Evolutionary conservation across 148 eudicot genomes (phyloP).

Genomic region (Suaeda aralocaspica): DNA sequence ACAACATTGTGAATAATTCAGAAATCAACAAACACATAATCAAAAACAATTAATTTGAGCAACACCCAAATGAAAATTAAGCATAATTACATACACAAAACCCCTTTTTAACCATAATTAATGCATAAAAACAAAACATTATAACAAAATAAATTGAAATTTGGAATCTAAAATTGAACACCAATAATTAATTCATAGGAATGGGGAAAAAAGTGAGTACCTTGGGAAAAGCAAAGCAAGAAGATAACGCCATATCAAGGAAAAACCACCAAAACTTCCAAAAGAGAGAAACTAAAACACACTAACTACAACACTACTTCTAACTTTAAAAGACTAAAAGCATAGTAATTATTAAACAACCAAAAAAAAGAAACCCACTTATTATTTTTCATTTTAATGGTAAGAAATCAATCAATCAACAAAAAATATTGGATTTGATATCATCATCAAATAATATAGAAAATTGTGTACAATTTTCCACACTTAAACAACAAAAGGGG

Average conservation of each 20-base stretch:
- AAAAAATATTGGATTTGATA: too few relatives aligned
- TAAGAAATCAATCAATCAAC: too few relatives aligned
- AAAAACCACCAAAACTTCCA: slow-evolving; percentile 9
- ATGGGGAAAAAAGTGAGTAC: slow-evolving; percentile 26
- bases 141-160: not conserved
- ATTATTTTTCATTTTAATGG: too few relatives aligned
- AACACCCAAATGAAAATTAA: slow-evolving; percentile 3
- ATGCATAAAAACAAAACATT: not conserved
- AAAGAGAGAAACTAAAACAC: not conserved
- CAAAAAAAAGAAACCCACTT: too few relatives aligned
- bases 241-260: slow-evolving; percentile 47
- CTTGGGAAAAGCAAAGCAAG: slow-evolving; percentile 38
- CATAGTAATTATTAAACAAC: too few relatives aligned
- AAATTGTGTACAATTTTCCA: too few relatives aligned
- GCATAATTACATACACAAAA: not conserved
- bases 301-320: too few relatives aligned
- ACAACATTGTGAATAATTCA: not conserved
- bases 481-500: too few relatives aligned
- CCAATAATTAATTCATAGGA: not conserved
- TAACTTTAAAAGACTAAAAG: too few relatives aligned
- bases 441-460: too few relatives aligned
- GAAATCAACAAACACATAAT: not conserved
- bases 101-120: not conserved
- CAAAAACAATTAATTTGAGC: not conserved
- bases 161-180: not conserved